Evolutionary conservation across 495 filamentous ascomycete genomes (phyloP).

Genomic region (Xylaria scruposa): DNA sequence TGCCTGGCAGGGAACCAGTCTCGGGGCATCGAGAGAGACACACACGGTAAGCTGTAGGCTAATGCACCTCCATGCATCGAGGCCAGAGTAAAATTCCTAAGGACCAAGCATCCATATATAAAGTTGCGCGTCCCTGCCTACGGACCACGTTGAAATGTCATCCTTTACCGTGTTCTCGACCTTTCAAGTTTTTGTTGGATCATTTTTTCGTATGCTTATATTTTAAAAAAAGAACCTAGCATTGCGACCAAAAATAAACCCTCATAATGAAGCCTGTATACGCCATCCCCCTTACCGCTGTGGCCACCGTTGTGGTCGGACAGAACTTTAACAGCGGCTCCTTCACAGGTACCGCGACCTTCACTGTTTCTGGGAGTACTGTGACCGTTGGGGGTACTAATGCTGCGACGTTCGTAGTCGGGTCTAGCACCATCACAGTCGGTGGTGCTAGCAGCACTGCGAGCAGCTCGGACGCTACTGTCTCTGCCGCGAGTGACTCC

Average conservation of each 20-base stretch:
- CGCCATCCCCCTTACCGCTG: not conserved
- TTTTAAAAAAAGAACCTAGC: not conserved
- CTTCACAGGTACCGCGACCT: constrained; percentile 6
- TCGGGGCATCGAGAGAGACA: constrained; percentile 22
- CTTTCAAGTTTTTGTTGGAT: not conserved
- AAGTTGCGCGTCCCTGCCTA: not conserved
- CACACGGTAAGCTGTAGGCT: constrained; percentile 35
- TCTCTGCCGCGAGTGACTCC: constrained; percentile 4
- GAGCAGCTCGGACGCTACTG: constrained; percentile 4
- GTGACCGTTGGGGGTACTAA: constrained; percentile 27
- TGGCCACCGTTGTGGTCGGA: not conserved
- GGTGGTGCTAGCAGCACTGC: not conserved
- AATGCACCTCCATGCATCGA: constrained; percentile 16
- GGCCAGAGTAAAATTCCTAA: not conserved
- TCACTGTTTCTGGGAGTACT: constrained; percentile 16
- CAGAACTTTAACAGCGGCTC: constrained; percentile 22
- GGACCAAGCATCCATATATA: not conserved
- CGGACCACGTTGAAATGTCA: too few species aligned
- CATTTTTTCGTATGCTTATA: not conserved
- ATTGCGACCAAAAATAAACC: not conserved
- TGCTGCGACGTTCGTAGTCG: constrained; percentile 35
- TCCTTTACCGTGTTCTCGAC: not conserved
- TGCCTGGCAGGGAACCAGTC: not conserved
- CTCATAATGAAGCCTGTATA: constrained; percentile 4
- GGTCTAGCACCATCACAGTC: constrained; percentile 19